These are phyloP conservation scores for Rhodotorula paludigena DNA, from an alignment of 768 basidiomycete genomes.

Conservation along the genomic window DNA sequence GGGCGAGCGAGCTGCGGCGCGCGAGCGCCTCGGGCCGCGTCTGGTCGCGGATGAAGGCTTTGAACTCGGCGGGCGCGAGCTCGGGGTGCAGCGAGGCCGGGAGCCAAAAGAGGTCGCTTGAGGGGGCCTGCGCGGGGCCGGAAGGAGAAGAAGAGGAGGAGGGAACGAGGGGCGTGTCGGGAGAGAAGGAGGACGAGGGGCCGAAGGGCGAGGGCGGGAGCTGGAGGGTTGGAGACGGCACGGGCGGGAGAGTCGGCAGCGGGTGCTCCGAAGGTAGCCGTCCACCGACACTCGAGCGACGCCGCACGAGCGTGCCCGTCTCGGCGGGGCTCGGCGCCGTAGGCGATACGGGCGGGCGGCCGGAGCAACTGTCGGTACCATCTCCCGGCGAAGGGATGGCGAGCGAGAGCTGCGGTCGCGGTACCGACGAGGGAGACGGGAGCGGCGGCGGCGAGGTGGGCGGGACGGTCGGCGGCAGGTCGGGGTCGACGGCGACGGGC, in stretches of 20 bases:
- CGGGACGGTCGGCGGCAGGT: constrained; percentile 42
- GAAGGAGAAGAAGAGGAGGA: neutral
- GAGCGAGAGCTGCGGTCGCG: constrained; percentile 21
- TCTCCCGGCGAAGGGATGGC: constrained; percentile 2
- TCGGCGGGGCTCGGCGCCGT: constrained; percentile 38
- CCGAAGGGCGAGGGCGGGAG: neutral
- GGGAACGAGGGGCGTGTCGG: too few species aligned
- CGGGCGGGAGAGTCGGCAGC: neutral
- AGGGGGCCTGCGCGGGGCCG: constrained; percentile 63
- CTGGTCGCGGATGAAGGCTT: constrained; percentile 90
- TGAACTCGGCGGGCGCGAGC: constrained; percentile 92
- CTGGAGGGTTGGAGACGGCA: neutral
- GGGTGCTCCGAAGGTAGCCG: constrained; percentile 32
- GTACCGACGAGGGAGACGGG: constrained; percentile 18
- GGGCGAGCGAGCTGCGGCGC: constrained; percentile 50
- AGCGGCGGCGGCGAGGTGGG: constrained; percentile 37
- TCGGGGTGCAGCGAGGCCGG: constrained; percentile 95
- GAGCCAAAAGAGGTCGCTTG: constrained; percentile 89
- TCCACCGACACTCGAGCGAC: constrained; percentile 11
- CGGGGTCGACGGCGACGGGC: constrained; percentile 40
- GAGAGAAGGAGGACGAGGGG: constrained; percentile 4
- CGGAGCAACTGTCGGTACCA: too few species aligned
- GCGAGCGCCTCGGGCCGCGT: constrained; percentile 47
- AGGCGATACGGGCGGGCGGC: constrained; percentile 34
- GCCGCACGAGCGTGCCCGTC: constrained; percentile 35